A percentile compares a stretch with the other conserved stretches of the same genome.
Evolutionary conservation across 371 early-diverging fungal genomes (phyloP).

Genomic region (Conidiobolus incongruus): DNA sequence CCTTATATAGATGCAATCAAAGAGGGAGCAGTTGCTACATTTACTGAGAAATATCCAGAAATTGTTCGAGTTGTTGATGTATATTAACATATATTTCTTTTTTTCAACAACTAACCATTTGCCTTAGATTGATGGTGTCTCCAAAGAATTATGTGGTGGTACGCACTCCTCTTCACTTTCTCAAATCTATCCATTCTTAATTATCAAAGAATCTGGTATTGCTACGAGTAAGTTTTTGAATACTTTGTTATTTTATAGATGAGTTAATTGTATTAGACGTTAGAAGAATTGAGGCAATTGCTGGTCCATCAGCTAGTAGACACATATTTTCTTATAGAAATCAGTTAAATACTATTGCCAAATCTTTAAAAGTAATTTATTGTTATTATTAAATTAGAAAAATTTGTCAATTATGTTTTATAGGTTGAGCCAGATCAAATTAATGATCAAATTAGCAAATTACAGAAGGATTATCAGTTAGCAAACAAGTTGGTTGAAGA

Average conservation of each 20-base stretch:
- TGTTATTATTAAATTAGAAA: not conserved
- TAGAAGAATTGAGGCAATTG: slow-evolving; percentile 47
- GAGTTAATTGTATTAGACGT: not conserved
- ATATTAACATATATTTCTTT: slow-evolving; percentile 8
- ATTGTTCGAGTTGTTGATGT: slow-evolving; percentile 33
- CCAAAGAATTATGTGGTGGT: slow-evolving; percentile 51
- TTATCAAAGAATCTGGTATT: slow-evolving; percentile 36
- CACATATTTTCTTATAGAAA: slow-evolving; percentile 22
- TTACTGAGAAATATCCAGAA: slow-evolving; percentile 42
- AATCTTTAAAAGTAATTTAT: not conserved
- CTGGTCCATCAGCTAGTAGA: slow-evolving; percentile 22
- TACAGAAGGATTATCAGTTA: slow-evolving; percentile 7
- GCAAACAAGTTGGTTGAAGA: not conserved
- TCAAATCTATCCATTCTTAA: slow-evolving; percentile 42
- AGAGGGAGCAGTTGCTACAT: slow-evolving; percentile 35
- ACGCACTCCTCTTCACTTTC: slow-evolving; percentile 39
- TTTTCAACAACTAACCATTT: not conserved
- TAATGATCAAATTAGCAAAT: slow-evolving; percentile 23
- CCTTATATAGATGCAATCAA: slow-evolving; percentile 30
- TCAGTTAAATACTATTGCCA: slow-evolving; percentile 7
- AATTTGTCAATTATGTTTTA: too few relatives aligned
- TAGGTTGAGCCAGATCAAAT: not conserved
- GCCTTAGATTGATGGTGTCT: slow-evolving; percentile 4
- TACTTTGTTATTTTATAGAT: not conserved
- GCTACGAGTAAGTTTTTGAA: slow-evolving; percentile 24